Base-by-base conservation (phyloP, 305 asterid species). In the Fraxinus velutina region DNA sequence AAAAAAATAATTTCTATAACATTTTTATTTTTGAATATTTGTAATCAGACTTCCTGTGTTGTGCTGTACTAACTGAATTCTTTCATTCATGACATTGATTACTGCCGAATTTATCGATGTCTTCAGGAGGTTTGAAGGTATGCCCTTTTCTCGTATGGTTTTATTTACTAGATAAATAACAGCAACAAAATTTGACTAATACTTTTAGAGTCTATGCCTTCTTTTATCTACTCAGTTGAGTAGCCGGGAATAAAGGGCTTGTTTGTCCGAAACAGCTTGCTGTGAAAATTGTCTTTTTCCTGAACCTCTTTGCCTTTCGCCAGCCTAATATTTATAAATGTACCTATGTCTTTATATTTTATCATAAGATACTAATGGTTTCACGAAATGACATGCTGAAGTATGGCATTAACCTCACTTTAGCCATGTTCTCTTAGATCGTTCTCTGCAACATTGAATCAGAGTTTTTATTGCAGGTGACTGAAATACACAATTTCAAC, bases 81-180 rank as follows among this genome's bases (percentile, higher is more conserved):
- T 89, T 83, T 84, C 80, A 13, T 73, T 76, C 77, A 64, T 72
- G 82, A 75, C 47, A 75, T 79, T 81, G 75, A 76, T 74, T 74
- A 77, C 75, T 87, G 80, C 83, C 86, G 86, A 79, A 80, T 81
- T 32, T 83, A 72, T 71, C 84, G 78, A 73, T 84, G 89, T 86
- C 87, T 89, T 84, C 97, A 96, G 99, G 97, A 88, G 91, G 92
- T 83, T 83, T 96, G 70, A 88, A 93, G 98, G 99, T 96, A 88
- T 50, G 95, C 74, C 55, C 79, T 68, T 83, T 44, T 83, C 73
- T 75, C 78, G 15, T 72, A 19, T 42, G 47, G 64, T 64, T 74
- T 77, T 81, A 34, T 64, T 42, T 80, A 47, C 71, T 79, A 21
- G n/a, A 32, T 30, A 32, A 78, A 72, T 50, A 60, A 22, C 75